Evolutionary conservation across 345 rosid genomes (phyloP), one percentile per base, ranked within the genome.

Genomic region (Dipteronia dyeriana): DNA sequence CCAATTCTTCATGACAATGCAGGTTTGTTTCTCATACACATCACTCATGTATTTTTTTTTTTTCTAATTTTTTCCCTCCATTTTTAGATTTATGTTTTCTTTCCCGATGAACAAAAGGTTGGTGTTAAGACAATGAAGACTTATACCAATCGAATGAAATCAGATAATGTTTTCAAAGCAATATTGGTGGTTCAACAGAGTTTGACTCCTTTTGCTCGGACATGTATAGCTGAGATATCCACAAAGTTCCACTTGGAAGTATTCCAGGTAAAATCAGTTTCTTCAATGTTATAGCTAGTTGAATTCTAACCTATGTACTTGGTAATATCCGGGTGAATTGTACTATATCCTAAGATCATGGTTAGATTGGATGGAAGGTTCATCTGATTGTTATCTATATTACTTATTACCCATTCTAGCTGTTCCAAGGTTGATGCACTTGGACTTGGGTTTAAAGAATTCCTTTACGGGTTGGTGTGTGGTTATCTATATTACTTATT

Each of bases 41-140:
- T 56, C 7, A 1, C 41, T 38, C 38, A 23, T 43, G 22, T 26
- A 38, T 54, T 61, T 62, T 61, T 73, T 54, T 61, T 62, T 61
- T 73, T 0, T 75, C 20, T 49, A 3, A 5, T 64, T 75, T 57
- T 2, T 2, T 0, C 39, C 47, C 54, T 0, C 68, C 64, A 39
- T 54, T 71, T 76, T 29, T 14, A 96, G 97, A 87, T 96, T 64
- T 90, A 85, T 84, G 90, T 96, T 53, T 92, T 89, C 91, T 96
- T 92, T 77, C 98, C 97, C 0, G 97, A 94, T 9, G 97, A 94
- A 54, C 87, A 80, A 9, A 94, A 92, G 80, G 97, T 92, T 77
- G 95, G 97, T 68, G 91, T 92, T 41, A 94, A 92, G 86, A 91
- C 92, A n/a, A 94, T 94, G 95, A 90, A 91, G 86, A 87, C 94